Conservation (phyloP, 2,329 filamentous ascomycete genomes). For the Colletotrichum sp. region DNA sequence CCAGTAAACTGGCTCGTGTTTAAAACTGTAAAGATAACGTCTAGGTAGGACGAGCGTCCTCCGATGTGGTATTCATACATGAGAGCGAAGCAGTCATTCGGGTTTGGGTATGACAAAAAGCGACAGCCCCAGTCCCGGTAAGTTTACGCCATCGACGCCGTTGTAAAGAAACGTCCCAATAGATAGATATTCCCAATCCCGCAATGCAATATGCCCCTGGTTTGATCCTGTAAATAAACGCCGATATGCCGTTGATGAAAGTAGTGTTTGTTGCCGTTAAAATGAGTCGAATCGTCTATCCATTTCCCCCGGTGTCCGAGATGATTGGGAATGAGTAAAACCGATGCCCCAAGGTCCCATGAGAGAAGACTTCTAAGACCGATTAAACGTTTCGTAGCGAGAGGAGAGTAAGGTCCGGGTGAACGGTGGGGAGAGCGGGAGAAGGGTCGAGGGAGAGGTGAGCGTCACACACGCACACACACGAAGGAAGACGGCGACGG, state of each 20-base stretch:
- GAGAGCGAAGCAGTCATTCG: background rate
- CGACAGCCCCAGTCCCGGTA: background rate
- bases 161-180: background rate
- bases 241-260: background rate
- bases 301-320: background rate
- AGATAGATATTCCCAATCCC: background rate
- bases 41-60: background rate
- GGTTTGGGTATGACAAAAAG: background rate
- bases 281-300: background rate
- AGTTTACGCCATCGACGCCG: background rate
- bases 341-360: background rate
- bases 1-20: background rate
- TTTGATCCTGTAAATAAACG: constrained; percentile 1
- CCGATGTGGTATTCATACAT: constrained; percentile 17
- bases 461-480: background rate
- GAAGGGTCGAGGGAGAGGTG: background rate
- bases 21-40: background rate
- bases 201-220: constrained; percentile 15
- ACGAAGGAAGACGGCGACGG: background rate
- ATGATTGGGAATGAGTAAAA: background rate
- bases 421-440: background rate
- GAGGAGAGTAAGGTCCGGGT: background rate
- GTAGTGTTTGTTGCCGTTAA: background rate
- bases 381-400: constrained; percentile 5
- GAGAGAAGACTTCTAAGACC: background rate